Percentiles rank a stretch among this genome's conserved stretches.
Conservation (phyloP, 352 stramenopile genomes). For the Pythium chondricola region DNA sequence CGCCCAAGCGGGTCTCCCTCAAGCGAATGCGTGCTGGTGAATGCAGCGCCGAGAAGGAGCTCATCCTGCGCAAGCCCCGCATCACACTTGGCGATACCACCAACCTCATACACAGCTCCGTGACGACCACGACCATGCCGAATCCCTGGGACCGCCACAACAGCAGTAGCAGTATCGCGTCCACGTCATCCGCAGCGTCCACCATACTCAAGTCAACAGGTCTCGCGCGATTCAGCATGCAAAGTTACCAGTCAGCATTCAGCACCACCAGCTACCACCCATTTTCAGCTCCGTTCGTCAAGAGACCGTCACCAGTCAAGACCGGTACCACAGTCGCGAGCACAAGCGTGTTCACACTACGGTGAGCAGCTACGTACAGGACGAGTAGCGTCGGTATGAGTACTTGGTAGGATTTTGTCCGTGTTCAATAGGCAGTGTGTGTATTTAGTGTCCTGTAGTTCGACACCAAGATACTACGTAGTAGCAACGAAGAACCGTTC, state of each 20-base stretch:
- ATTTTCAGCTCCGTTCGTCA: slow-evolving; percentile 1
- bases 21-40: slow-evolving; percentile 48
- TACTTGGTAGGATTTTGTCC: too few relatives aligned
- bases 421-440: neutral
- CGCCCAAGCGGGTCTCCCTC: slow-evolving; percentile 47
- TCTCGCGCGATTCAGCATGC: neutral
- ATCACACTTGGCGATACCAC: slow-evolving; percentile 22
- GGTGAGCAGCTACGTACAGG: neutral
- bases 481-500: neutral
- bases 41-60: slow-evolving; percentile 44
- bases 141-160: slow-evolving; percentile 19
- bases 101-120: slow-evolving; percentile 21
- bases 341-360: slow-evolving; percentile 15
- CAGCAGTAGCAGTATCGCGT: neutral
- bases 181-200: neutral
- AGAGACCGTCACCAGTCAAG: neutral
- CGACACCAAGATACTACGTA: neutral
- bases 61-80: slow-evolving; percentile 43
- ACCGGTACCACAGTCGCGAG: neutral
- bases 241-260: neutral
- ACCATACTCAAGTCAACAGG: slow-evolving; percentile 6
- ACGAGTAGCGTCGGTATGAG: neutral
- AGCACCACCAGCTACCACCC: neutral
- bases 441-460: slow-evolving; percentile 1
- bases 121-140: slow-evolving; percentile 21